Evolutionary conservation across 257 asterid species (phyloP), one percentile per base, ranked within the genome.

Genomic region (Lycium barbarum): DNA sequence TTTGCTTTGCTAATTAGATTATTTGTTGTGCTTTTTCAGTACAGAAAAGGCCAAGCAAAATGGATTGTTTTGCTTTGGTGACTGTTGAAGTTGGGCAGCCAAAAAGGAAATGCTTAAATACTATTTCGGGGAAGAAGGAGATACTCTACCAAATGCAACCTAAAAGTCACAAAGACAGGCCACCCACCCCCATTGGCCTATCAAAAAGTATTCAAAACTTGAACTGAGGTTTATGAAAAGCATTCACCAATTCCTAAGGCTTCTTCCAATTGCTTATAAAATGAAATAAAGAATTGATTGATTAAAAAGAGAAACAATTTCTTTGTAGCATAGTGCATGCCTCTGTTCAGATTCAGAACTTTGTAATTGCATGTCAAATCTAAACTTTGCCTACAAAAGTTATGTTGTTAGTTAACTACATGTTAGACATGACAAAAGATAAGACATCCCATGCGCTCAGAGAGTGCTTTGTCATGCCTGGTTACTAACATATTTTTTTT

Each of bases 41-140:
- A 9, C 47, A 76, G 82, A 13, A 1, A 76, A 51, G 4, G 47
- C 63, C 22, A 22, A 49, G 0, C 82, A 76, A 55, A 51, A 51
- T 9, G n/a, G 7, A 7, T 40, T 49, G 13, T 68, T 43, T 80
- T 6, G 82, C 63, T 85, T 67, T 57, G 45, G 36, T 9, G 57
- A 71, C 83, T 70, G 85, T 72, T 82, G 73, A 82, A 36, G 88
- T 82, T 86, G 62, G 88, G 86, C 80, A 40, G 81, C 88, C 88
- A 82, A 83, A 82, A 86, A 86, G 86, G 84, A 20, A 22, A 15
- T 66, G 65, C 7, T 43, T 9, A 22, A 40, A 67, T 58, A 74
- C 59, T 71, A 83, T 33, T 61, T 84, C 83, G 45, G 35, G 18
- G 68, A 22, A 79, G 35, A 3, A 22, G 18, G 14, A 71, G 36